Percentiles rank a stretch among this genome's conserved stretches.
These are phyloP conservation scores for Pluteus cervinus DNA, from an alignment of 768 basidiomycete species.

Conservation along the genomic window DNA sequence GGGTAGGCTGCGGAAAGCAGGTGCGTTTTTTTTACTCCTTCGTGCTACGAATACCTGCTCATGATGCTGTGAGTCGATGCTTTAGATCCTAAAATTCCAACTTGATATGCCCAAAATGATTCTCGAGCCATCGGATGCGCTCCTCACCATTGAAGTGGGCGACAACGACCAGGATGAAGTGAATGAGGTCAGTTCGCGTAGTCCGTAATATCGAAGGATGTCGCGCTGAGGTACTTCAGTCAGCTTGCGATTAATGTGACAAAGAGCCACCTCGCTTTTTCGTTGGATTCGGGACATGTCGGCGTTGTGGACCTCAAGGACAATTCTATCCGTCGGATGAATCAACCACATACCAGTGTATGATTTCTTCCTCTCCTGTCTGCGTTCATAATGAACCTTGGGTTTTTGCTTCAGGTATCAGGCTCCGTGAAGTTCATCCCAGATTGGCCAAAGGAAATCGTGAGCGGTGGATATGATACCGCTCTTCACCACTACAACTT, in stretches of 20 bases:
- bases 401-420: conserved; percentile 48
- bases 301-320: conserved; percentile 59
- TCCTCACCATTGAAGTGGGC: conserved; percentile 37
- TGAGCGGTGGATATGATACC: conserved; percentile 77
- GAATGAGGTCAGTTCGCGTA: conserved; percentile 53
- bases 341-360: conserved; percentile 57
- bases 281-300: conserved; percentile 62
- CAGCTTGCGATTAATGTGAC: conserved; percentile 60
- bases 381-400: conserved; percentile 2
- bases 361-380: conserved; percentile 14
- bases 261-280: conserved; percentile 57
- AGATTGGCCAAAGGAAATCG: conserved; percentile 59
- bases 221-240: conserved; percentile 29
- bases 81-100: conserved; percentile 37
- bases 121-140: conserved; percentile 43
- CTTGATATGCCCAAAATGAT: conserved; percentile 49
- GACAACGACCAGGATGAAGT: conserved; percentile 49
- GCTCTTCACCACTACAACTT: conserved; percentile 65
- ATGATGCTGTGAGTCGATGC: not conserved
- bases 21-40: conserved; percentile 29
- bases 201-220: conserved; percentile 2
- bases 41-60: not conserved
- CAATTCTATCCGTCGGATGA: conserved; percentile 48
- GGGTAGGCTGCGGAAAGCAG: conserved; percentile 60
- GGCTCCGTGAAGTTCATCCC: conserved; percentile 68